These are phyloP conservation scores for Mycena sp. DNA, from an alignment of 1,284 basidiomycete species.

Conservation along the genomic window DNA sequence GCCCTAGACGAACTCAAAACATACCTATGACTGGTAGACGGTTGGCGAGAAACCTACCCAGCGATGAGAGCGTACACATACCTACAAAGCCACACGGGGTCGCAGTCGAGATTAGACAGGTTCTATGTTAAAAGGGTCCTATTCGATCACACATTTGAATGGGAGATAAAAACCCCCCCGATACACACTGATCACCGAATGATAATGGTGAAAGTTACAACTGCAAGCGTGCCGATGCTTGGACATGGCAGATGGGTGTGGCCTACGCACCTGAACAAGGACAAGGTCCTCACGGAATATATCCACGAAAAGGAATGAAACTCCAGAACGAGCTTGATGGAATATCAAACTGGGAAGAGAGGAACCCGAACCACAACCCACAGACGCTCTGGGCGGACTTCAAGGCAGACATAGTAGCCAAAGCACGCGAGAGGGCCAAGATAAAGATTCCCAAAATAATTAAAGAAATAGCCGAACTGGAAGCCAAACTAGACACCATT, in stretches of 20 bases:
- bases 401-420: slow-evolving; percentile 1
- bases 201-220: neutral
- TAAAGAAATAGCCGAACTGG: neutral
- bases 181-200: neutral
- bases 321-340: neutral
- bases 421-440: slow-evolving; percentile 12
- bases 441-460: neutral
- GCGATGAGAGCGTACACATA: slow-evolving; percentile 7
- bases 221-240: neutral
- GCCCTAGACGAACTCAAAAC: slow-evolving; percentile 8
- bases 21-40: slow-evolving; percentile 3
- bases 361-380: slow-evolving; percentile 1
- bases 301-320: neutral
- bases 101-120: slow-evolving; percentile 15
- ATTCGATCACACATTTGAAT: neutral
- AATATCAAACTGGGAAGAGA: neutral
- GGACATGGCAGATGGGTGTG: neutral
- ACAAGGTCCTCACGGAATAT: neutral
- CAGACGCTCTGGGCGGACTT: slow-evolving; percentile 16
- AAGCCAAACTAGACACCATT: neutral
- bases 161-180: neutral
- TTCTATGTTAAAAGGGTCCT: slow-evolving; percentile 1
- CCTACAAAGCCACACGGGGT: neutral
- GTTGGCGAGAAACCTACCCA: slow-evolving; percentile 9
- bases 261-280: neutral